Conservation (phyloP, 1,139 yeast species). For the Meyerozyma elateridarum region DNA sequence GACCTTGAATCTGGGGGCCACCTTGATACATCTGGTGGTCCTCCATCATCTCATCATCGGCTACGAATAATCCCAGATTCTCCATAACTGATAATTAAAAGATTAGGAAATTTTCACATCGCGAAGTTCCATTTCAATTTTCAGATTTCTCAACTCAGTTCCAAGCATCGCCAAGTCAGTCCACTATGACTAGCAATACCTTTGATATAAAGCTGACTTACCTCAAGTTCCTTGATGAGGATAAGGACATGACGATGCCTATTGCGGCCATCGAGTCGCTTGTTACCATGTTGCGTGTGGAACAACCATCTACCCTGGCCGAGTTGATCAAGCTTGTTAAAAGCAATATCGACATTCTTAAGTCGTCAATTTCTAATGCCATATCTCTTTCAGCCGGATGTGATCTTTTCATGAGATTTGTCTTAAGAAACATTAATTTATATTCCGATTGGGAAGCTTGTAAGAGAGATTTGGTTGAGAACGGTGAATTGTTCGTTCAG, state of each 20-base stretch:
- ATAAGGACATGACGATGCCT: conserved; percentile 97
- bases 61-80: conserved; percentile 2
- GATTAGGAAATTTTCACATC: conserved; percentile 1
- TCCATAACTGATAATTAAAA: conserved; percentile 1
- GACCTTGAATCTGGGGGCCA: not conserved
- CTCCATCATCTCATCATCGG: conserved; percentile 3
- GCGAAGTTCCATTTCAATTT: too few species aligned
- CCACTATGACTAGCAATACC: conserved; percentile 23
- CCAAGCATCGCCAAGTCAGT: too few species aligned
- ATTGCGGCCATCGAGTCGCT: conserved; percentile 96
- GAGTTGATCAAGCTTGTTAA: conserved; percentile 82
- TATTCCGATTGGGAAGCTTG: conserved; percentile 98
- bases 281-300: conserved; percentile 73
- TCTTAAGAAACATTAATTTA: conserved; percentile 79
- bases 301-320: conserved; percentile 89
- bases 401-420: conserved; percentile 92
- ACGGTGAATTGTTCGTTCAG: conserved; percentile 86
- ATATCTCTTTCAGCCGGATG: conserved; percentile 96
- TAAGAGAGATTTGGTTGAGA: conserved; percentile 79
- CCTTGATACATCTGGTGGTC: too few species aligned
- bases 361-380: conserved; percentile 79
- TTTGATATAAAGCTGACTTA: conserved; percentile 83
- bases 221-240: conserved; percentile 74
- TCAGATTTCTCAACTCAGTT: too few species aligned
- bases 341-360: conserved; percentile 68